phyloP scores from a whole-genome alignment of 139 green algal genomes.

The Coccomyxa sp. region DNA sequence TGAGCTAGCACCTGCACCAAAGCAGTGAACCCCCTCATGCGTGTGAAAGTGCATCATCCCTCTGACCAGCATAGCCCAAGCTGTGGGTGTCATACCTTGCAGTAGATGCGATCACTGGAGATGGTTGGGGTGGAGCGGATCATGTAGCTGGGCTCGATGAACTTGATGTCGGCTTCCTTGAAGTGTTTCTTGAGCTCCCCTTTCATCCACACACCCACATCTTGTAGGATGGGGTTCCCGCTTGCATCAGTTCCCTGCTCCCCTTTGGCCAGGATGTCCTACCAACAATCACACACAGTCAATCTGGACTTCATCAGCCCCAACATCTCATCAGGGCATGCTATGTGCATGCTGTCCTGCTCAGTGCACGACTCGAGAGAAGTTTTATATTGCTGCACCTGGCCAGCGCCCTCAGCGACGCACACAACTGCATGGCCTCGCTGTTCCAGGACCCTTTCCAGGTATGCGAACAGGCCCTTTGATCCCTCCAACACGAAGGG shows the following conservation, averaged over 20 bases:
- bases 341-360: too few species aligned
- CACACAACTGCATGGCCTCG: slow-evolving; percentile 79
- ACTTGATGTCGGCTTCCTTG: slow-evolving; percentile 59
- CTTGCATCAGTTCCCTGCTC: slow-evolving; percentile 40
- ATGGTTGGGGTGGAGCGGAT: slow-evolving; percentile 85
- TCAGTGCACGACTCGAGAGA: too few species aligned
- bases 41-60: not conserved
- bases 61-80: not conserved
- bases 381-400: slow-evolving; percentile 38
- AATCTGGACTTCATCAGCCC: slow-evolving; percentile 20
- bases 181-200: slow-evolving; percentile 54
- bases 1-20: slow-evolving; percentile 71
- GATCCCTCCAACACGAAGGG: slow-evolving; percentile 79
- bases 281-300: slow-evolving; percentile 31
- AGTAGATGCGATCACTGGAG: slow-evolving; percentile 88
- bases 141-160: slow-evolving; percentile 83
- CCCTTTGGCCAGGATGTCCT: slow-evolving; percentile 49
- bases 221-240: slow-evolving; percentile 65
- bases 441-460: slow-evolving; percentile 67
- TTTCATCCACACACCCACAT: slow-evolving; percentile 65
- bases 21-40: not conserved
- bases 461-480: slow-evolving; percentile 70
- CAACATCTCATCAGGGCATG: not conserved
- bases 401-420: slow-evolving; percentile 73
- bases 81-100: slow-evolving; percentile 56